Percentiles rank a stretch among this genome's conserved stretches.
phyloP scores from a whole-genome alignment of 495 filamentous ascomycete species.

The Neurospora sublineolata region DNA sequence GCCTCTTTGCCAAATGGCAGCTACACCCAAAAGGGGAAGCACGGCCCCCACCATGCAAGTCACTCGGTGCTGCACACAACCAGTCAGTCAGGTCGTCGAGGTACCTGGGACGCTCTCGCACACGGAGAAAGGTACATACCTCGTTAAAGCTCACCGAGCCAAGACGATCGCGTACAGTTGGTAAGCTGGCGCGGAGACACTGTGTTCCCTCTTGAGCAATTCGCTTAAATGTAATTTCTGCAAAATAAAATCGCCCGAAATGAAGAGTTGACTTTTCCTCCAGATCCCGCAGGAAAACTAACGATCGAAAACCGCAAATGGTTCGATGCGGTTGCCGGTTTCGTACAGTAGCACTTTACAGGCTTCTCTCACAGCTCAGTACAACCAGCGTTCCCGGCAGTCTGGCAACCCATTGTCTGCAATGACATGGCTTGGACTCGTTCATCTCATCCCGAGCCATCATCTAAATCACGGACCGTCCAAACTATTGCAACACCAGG shows the following conservation, averaged over 20 bases:
- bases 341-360: not conserved
- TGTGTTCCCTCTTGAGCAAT: not conserved
- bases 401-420: not conserved
- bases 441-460: not conserved
- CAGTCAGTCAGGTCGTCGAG: not conserved
- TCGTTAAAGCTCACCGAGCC: not conserved
- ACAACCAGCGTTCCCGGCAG: not conserved
- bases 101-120: not conserved
- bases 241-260: not conserved
- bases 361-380: not conserved
- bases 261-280: not conserved
- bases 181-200: not conserved
- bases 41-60: not conserved
- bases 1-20: not conserved
- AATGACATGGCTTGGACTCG: not conserved
- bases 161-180: not conserved
- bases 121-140: not conserved
- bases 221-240: not conserved
- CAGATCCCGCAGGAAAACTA: not conserved
- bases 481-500: not conserved
- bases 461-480: not conserved
- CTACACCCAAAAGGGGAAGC: not conserved
- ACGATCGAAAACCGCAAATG: not conserved
- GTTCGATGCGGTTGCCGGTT: not conserved
- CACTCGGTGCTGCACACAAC: not conserved